phyloP scores from a whole-genome alignment of 805 yeast species.

The Candida succiphila region DNA sequence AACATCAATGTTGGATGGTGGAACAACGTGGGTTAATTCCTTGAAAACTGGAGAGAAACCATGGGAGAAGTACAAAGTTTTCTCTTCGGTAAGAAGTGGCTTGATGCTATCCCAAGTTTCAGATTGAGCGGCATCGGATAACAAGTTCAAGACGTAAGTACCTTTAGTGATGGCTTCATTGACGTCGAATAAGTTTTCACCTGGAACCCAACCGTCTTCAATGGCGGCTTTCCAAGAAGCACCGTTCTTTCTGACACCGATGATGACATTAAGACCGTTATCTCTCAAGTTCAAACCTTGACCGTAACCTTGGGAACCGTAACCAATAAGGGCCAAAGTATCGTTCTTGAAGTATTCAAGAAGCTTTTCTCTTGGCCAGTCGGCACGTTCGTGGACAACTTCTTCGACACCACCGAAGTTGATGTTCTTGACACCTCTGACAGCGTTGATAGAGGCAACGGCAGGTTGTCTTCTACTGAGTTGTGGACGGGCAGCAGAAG shows the following conservation, averaged over 20 bases:
- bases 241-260: constrained; percentile 98
- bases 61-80: constrained; percentile 98
- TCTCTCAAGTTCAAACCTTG: constrained; percentile 99
- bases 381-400: constrained; percentile 95
- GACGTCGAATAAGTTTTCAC: constrained; percentile 93
- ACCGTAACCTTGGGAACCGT: constrained; percentile 99
- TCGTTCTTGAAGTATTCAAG: constrained; percentile 95
- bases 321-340: constrained; percentile 95
- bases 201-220: constrained; percentile 99
- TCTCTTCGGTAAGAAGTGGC: constrained; percentile 92
- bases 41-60: constrained; percentile 99
- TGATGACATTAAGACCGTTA: constrained; percentile 94
- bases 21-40: constrained; percentile 91
- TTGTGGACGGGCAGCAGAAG: constrained; percentile 37
- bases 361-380: constrained; percentile 98
- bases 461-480: constrained; percentile 23
- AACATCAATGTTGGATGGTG: constrained; percentile 92
- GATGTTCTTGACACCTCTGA: constrained; percentile 92
- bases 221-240: constrained; percentile 99
- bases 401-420: constrained; percentile 95
- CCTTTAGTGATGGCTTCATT: constrained; percentile 89
- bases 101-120: constrained; percentile 88
- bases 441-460: constrained; percentile 37
- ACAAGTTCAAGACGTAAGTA: constrained; percentile 93
- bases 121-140: constrained; percentile 99